Conservation (phyloP, 1,139 yeast genomes). For the Yamadazyma dendronema region DNA sequence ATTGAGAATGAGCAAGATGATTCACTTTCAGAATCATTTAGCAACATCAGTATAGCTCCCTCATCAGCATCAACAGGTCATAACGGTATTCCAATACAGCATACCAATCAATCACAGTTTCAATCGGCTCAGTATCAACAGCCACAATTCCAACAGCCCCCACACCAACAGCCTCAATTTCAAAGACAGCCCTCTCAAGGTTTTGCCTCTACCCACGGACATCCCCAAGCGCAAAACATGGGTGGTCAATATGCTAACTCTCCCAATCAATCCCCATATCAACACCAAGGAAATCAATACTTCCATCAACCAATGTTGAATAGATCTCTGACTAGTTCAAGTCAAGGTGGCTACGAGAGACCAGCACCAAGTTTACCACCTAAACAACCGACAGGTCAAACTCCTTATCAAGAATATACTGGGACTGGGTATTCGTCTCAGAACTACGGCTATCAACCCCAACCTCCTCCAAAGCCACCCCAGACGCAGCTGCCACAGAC, state of each 20-base stretch:
- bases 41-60: constrained; percentile 9
- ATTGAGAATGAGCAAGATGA: constrained; percentile 1
- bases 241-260: neutral
- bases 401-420: neutral
- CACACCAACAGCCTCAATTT: neutral
- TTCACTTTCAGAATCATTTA: constrained; percentile 7
- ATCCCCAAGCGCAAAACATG: no score
- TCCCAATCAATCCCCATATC: neutral
- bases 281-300: constrained; percentile 4
- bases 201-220: no score
- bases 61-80: constrained; percentile 8
- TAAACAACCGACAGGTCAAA: constrained; percentile 3
- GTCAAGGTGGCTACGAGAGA: constrained; percentile 7
- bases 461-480: constrained; percentile 12
- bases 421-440: constrained; percentile 14
- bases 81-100: neutral
- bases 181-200: no score
- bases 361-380: constrained; percentile 14
- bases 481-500: constrained; percentile 7
- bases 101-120: no score
- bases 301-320: constrained; percentile 13
- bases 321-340: constrained; percentile 9
- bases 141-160: neutral
- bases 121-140: neutral
- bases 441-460: constrained; percentile 17